Evolutionary conservation across 2,329 filamentous ascomycete genomes (phyloP).

Genomic region (Fusarium coffeatum): DNA sequence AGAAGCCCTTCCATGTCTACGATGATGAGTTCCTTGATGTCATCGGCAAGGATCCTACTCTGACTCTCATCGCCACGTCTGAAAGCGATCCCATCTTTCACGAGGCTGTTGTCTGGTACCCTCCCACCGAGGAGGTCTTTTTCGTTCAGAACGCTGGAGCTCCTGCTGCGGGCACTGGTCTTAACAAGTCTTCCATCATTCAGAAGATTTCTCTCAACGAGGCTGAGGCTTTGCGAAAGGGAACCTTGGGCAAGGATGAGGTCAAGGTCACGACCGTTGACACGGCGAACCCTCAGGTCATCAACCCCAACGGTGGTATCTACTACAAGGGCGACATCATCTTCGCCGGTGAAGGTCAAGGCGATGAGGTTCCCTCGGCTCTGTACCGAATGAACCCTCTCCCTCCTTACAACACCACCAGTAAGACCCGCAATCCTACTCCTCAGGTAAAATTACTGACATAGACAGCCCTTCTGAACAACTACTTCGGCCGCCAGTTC

Average conservation of each 20-base stretch:
- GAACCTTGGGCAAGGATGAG: conserved; percentile 38
- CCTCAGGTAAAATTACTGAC: background rate
- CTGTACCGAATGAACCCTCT: conserved; percentile 44
- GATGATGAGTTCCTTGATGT: conserved; percentile 63
- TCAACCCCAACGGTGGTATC: conserved; percentile 64
- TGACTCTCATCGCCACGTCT: conserved; percentile 61
- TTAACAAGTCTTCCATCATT: conserved; percentile 63
- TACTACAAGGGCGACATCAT: conserved; percentile 63
- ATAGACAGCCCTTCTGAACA: conserved; percentile 62
- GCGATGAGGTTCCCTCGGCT: conserved; percentile 48
- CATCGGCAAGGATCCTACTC: conserved; percentile 60
- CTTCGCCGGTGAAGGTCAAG: conserved; percentile 63
- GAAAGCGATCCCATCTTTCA: conserved; percentile 63
- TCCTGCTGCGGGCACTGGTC: conserved; percentile 59
- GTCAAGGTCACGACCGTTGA: conserved; percentile 58
- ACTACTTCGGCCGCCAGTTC: conserved; percentile 69
- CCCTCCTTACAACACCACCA: conserved; percentile 62
- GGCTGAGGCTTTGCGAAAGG: conserved; percentile 49
- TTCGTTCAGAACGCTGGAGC: conserved; percentile 65
- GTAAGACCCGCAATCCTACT: conserved; percentile 43
- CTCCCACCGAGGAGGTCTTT: conserved; percentile 63
- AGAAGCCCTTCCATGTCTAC: conserved; percentile 52
- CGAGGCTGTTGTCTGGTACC: conserved; percentile 65
- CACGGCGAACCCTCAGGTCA: conserved; percentile 55
- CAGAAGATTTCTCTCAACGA: conserved; percentile 62